Evolutionary conservation across 1,139 yeast genomes (phyloP), one percentile per base, ranked within the genome.

Genomic region (Diutina mesorugosa): DNA sequence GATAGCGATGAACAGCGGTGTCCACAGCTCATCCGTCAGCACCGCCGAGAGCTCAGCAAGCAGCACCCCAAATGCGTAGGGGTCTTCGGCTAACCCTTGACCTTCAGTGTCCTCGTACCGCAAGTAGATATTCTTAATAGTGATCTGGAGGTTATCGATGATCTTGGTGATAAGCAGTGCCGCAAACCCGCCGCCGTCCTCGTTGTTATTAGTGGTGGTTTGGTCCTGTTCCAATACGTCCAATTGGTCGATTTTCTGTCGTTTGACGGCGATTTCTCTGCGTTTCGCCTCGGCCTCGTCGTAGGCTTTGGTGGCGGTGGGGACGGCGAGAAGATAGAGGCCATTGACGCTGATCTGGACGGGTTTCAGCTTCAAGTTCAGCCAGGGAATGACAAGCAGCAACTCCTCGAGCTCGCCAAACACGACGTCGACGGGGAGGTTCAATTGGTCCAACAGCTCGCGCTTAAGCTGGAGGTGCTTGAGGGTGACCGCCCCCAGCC

Each of bases 401-500:
- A 95, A 75, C 61, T 87, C 90, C 1, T 98, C 99, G 59, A 95
- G 69, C 65, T 90, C 91, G 46, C 99, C 99, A 67, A 87, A 89
- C 60, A 82, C 80, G n/a, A 95, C 95, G 67, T 90, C 90, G 48
- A 93, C 73, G 0, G 99, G 99, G 54, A 95, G 72, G 61, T 87
- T 83, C 62, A 93, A 79, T 64, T 87, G 81, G 67, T 93, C 99
- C 54, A 95, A 74, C 8, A 97, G 91, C 69, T 85, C 91, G 60
- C 83, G 80, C 69, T 89, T 89, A 59, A 95, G 75, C 60, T 86
- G 79, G 60, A 95, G 76, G 67, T 91, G 84, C 61, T 78, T 78
- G 56, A 95, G 74, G 67, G 89, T 90, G 54, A 91, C 99, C 74
- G 93, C 98, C 38, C 99, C 99, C 64, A 93, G 84, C 97, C 99